Evolutionary conservation across 1,284 basidiomycete genomes (phyloP).

Genomic region (Ustilago cynodontis): DNA sequence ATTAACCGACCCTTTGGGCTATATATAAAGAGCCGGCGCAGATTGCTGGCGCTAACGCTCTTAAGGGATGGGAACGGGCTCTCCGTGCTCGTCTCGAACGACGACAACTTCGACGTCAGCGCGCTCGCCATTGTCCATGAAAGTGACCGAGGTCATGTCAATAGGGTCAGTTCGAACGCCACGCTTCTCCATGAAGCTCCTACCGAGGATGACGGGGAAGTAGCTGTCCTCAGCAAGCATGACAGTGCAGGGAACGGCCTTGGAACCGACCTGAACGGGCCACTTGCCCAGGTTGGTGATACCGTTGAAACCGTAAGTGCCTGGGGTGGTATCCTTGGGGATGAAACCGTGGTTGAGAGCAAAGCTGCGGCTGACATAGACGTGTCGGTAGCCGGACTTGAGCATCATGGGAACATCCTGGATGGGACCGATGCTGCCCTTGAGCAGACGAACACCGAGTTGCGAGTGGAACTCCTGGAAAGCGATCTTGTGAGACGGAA

Average conservation of each 20-base stretch:
- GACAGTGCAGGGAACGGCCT: constrained; percentile 73
- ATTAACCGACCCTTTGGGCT: not conserved
- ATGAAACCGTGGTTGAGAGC: constrained; percentile 90
- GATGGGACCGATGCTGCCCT: constrained; percentile 90
- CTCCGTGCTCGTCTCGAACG: constrained; percentile 68
- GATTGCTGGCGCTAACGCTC: not conserved
- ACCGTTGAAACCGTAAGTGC: constrained; percentile 83
- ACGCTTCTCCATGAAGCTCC: constrained; percentile 92
- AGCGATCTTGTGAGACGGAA: constrained; percentile 66
- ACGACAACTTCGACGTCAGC: constrained; percentile 70
- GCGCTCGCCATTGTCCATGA: constrained; percentile 92
- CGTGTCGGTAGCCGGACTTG: constrained; percentile 91
- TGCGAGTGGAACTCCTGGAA: constrained; percentile 69
- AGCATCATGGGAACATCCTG: constrained; percentile 82
- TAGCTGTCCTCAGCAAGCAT: constrained; percentile 90
- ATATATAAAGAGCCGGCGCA: too few relatives aligned
- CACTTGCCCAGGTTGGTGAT: constrained; percentile 73
- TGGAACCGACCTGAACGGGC: constrained; percentile 72
- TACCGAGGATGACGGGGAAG: constrained; percentile 94
- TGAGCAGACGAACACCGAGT: constrained; percentile 87
- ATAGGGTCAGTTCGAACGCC: constrained; percentile 75
- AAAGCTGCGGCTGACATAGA: constrained; percentile 95
- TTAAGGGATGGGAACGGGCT: constrained; percentile 68
- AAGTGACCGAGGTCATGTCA: constrained; percentile 87
- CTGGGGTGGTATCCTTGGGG: constrained; percentile 78